Evolutionary conservation across 2,329 filamentous ascomycete species (phyloP), one percentile per base, ranked within the genome.

Genomic region (Aaosphaeria arxii): DNA sequence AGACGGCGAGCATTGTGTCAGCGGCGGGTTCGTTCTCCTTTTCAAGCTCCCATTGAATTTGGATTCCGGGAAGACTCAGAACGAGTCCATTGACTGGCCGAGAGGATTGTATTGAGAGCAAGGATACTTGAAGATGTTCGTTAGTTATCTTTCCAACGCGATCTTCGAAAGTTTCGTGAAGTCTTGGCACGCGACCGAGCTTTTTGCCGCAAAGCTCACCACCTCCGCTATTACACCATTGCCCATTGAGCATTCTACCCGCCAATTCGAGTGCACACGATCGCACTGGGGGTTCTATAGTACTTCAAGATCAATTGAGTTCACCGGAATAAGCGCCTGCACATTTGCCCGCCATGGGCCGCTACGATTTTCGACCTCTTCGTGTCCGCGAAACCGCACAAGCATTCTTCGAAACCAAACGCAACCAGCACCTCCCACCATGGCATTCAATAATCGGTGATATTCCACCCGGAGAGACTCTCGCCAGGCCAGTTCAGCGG

Each of bases 1-100:
- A 80, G 79, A 78, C 64, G 73, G 68, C 74, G 74, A 71, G 77
- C 83, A 86, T 85, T 59, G 75, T 83, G 80, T 72, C 71, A 66
- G 59, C 48, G 53, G 52, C 49, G 17, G 17, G 17, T 24, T 24
- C 17, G 47, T 52, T 45, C 39, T 40, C 47, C 50, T 47, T 45
- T 49, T 50, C 45, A 42, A 47, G 32, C n/a, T 50, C 55, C 54
- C 58, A 63, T 61, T 35, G 31, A 50, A 36, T 42, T 17, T 28
- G 6, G 33, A 11, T 11, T 36, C 9, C 30, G 33, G 35, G 40
- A 46, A 51, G 52, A 49, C 17, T 47, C 50, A 62, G 9, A 40
- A 40, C 24, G 52, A 48, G 48, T 53, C 52, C 59, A 62, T 58
- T 49, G 57, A 50, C 53, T 33, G 44, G 33, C 30, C 29, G 31